Conservation (phyloP, 2,329 filamentous ascomycete species). For the Pochonia chlamydosporia region DNA sequence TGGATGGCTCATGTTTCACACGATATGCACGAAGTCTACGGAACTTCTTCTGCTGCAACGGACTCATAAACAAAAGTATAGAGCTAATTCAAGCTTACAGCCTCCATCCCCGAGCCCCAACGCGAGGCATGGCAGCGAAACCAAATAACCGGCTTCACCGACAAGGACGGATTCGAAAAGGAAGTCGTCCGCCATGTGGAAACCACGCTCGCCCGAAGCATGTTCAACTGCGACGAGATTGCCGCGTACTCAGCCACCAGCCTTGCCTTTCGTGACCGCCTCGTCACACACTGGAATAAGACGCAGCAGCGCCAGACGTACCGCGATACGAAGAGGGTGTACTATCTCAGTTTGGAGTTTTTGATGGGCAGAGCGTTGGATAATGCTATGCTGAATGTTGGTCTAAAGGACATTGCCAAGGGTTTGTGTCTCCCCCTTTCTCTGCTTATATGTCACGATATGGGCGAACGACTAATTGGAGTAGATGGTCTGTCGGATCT, state of each 20-base stretch:
- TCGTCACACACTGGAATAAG: slow-evolving; percentile 95
- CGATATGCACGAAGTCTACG: too few relatives aligned
- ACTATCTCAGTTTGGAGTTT: slow-evolving; percentile 96
- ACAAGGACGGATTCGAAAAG: slow-evolving; percentile 76
- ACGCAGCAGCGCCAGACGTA: slow-evolving; percentile 96
- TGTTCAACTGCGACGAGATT: slow-evolving; percentile 96
- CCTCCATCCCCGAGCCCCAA: slow-evolving; percentile 81
- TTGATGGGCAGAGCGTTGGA: slow-evolving; percentile 94
- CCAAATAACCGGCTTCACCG: slow-evolving; percentile 62
- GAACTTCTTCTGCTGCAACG: too few relatives aligned
- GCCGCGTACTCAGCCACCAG: slow-evolving; percentile 90
- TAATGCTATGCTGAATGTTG: slow-evolving; percentile 97
- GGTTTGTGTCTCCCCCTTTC: slow-evolving; percentile 41
- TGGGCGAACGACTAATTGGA: too few relatives aligned
- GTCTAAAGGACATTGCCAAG: slow-evolving; percentile 76
- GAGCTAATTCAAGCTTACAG: slow-evolving; percentile 28
- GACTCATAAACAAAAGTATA: too few relatives aligned
- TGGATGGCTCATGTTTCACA: too few relatives aligned
- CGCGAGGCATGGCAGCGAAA: slow-evolving; percentile 70
- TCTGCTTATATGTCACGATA: neutral
- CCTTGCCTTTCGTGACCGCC: slow-evolving; percentile 84
- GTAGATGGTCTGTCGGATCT: slow-evolving; percentile 85
- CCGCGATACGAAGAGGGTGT: slow-evolving; percentile 85
- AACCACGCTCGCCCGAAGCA: slow-evolving; percentile 87
- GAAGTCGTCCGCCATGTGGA: slow-evolving; percentile 93